Base-by-base conservation (phyloP, 176 grass and related monocot species). In the Oryza glumipatula region DNA sequence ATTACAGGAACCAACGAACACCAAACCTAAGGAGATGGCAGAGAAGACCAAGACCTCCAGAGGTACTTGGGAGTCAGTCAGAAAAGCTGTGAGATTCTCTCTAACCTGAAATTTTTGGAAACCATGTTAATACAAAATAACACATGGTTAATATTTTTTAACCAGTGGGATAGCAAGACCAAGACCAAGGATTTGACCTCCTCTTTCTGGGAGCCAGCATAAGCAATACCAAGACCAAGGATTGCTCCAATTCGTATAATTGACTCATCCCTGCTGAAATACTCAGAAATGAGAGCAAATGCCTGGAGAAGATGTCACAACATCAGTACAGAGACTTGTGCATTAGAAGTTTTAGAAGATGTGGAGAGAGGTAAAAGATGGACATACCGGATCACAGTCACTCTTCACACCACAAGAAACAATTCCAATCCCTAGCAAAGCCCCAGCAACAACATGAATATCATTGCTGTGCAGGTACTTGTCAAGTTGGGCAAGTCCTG, bases 1-100 rank as follows among this genome's bases (percentile, higher is more conserved):
- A 70, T 92, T 99, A 67, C 96, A 99, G 76, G 96, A 99, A 87
- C 96, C 96, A 51, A 96, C 93, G 79, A 90, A 99, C 32, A 96
- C 93, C 63, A 99, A 89, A 39, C 96, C 93, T 76, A 99, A 86
- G 58, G 91, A 82, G 32, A 99, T 85, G 68, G 96, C 91, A 73
- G 96, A 85, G 87, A 99, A 99, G 3, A 99, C 96, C 36, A 96
- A 84, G 67, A 99, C 84, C 86, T 99, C 96, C 32, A 99, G 86
- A 39, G 96, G 84, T 81, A 91, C 85, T 88, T 96, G 92, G 0
- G 88, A 85, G 9, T 99, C 93, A 24, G 88, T 91, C 93, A 99
- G 84, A 14, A 94, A 84, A 87, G 70, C 49, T 5, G 91, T 89
- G 10, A 99, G 81, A 9, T 88, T 89, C 63, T 82, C 72, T 87